These are phyloP conservation scores for Orbilia quercus DNA, from an alignment of 2,329 filamentous ascomycete species.

Conservation along the genomic window DNA sequence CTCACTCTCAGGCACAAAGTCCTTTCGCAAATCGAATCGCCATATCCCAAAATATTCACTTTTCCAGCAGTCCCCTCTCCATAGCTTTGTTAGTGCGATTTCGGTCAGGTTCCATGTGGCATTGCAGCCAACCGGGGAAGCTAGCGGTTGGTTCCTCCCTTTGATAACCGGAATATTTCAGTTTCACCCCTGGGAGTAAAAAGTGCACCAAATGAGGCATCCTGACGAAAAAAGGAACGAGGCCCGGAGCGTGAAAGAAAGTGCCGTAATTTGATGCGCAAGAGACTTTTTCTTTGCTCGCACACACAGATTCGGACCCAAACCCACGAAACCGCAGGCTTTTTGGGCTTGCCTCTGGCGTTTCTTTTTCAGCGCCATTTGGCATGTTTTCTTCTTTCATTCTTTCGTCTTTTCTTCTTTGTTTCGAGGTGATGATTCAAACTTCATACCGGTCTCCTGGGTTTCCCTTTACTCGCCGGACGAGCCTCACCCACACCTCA, in stretches of 20 bases:
- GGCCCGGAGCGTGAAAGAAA: slow-evolving; percentile 48
- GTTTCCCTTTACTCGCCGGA: slow-evolving; percentile 45
- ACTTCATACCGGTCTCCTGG: slow-evolving; percentile 53
- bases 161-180: slow-evolving; percentile 54
- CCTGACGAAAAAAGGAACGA: slow-evolving; percentile 38
- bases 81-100: slow-evolving; percentile 40
- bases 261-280: slow-evolving; percentile 53
- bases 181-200: slow-evolving; percentile 42
- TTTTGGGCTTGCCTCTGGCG: slow-evolving; percentile 20
- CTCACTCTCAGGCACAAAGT: slow-evolving; percentile 42
- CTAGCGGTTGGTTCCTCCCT: slow-evolving; percentile 51
- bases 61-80: slow-evolving; percentile 15
- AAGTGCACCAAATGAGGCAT: slow-evolving; percentile 16
- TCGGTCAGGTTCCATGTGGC: slow-evolving; percentile 51
- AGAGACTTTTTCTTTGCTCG: no score
- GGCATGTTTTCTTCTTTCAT: slow-evolving; percentile 11
- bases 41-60: slow-evolving; percentile 32
- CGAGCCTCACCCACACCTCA: slow-evolving; percentile 53
- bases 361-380: slow-evolving; percentile 35
- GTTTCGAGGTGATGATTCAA: slow-evolving; percentile 53
- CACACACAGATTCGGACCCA: slow-evolving; percentile 42
- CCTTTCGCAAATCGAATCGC: slow-evolving; percentile 42
- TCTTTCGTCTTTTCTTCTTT: slow-evolving; percentile 34
- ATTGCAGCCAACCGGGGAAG: slow-evolving; percentile 57
- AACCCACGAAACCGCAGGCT: slow-evolving; percentile 48